Evolutionary conservation across 495 filamentous ascomycete genomes (phyloP), one percentile per base, ranked within the genome.

Genomic region (Xylaria castorea): DNA sequence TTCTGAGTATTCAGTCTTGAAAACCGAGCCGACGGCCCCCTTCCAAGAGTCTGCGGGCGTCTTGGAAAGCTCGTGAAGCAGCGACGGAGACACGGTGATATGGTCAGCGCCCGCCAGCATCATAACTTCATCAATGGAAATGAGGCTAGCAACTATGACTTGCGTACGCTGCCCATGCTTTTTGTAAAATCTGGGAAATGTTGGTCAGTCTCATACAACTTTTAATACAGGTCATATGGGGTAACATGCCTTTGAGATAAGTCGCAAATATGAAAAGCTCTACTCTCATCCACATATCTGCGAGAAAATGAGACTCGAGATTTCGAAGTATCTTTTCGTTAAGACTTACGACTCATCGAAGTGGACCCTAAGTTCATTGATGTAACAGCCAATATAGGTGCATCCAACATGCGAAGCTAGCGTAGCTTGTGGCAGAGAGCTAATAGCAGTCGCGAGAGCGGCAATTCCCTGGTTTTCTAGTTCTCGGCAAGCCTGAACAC

Each of bases 321-420:
- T 36, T 68, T 57, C 20, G 14, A 7, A 12, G 0, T 27, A 46
- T 16, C 14, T 30, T 11, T 16, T 1, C 14, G 22, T 25, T 22
- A 30, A 32, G 8, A 80, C 83, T 67, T 80, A 90, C 85, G 80
- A 83, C 9, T 80, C 66, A 22, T 88, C 85, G 69, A 92, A 87
- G 64, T 91, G 89, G 5, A 89, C 90, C 68, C 86, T 88, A 27
- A 92, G 76, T 63, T 91, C 89, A 65, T 92, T 89, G 62, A 92
- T 86, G 63, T 90, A 92, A 3, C 89, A 89, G 3, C 88, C 87
- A 48, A 91, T 84, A 70, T 91, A 91, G 0, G 83, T 83, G 71
- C 89, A 91, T 27, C 85, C 85, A 5, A 83, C 87, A 36, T 88
- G 86, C 3, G 81, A 86, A 22, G 89, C 89, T 0, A 91, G 81